Conservation (phyloP, 768 basidiomycete species). For the Trichaptum fuscoviolaceum region DNA sequence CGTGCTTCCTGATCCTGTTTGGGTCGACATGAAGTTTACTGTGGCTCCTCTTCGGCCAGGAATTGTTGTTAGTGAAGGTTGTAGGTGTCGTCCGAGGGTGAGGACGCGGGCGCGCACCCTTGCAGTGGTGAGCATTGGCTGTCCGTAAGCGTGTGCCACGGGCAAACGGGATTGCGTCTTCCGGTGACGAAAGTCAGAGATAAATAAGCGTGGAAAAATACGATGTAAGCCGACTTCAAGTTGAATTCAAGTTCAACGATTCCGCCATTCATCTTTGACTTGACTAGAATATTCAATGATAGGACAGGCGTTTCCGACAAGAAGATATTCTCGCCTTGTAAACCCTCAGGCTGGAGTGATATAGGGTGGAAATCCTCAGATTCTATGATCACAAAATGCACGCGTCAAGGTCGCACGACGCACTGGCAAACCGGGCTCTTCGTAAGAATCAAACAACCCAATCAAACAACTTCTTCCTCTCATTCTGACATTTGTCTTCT, state of each 20-base stretch:
- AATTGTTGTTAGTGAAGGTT: neutral
- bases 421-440: too few relatives aligned
- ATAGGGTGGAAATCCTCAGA: too few relatives aligned
- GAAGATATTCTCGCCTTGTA: neutral
- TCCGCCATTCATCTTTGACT: too few relatives aligned
- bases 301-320: too few relatives aligned
- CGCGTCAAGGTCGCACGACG: too few relatives aligned
- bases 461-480: too few relatives aligned
- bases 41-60: neutral
- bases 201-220: neutral
- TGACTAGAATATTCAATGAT: too few relatives aligned
- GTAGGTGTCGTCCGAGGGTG: neutral
- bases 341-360: neutral
- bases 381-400: too few relatives aligned
- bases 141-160: slow-evolving; percentile 1
- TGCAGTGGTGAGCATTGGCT: neutral
- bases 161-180: neutral
- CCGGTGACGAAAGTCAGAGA: neutral
- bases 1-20: neutral
- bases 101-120: neutral
- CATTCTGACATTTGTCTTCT: neutral
- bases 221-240: too few relatives aligned
- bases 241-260: too few relatives aligned
- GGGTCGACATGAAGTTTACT: neutral
- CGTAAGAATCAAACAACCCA: too few relatives aligned